Evolutionary conservation across 31 red algal species (phyloP).

Genomic region (Asparagopsis taxiformis): DNA sequence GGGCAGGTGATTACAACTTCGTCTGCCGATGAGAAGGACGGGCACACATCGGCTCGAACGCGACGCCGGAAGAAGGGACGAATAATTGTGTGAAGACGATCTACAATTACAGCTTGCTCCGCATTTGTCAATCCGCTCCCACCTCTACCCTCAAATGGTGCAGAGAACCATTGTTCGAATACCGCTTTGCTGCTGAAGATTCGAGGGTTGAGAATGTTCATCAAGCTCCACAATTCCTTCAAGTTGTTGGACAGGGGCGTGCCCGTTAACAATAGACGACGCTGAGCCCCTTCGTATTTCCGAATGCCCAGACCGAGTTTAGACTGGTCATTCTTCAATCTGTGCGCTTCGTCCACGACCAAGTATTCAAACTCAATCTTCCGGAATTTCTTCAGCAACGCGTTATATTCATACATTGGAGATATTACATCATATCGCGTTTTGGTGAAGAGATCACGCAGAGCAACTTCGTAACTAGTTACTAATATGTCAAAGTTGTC

Average conservation of each 20-base stretch:
- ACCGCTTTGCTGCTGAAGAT: constrained; percentile 68
- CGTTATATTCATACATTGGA: not conserved
- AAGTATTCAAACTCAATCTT: constrained; percentile 68
- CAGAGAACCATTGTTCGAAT: constrained; percentile 63
- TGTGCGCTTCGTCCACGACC: constrained; percentile 79
- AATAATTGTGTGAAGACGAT: constrained; percentile 56
- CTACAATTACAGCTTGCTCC: constrained; percentile 61
- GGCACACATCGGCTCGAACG: constrained; percentile 55
- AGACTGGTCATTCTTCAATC: constrained; percentile 64
- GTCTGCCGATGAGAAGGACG: constrained; percentile 32
- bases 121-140: constrained; percentile 20
- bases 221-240: constrained; percentile 70
- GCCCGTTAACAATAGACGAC: constrained; percentile 78
- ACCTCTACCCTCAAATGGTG: constrained; percentile 19
- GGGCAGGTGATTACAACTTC: constrained; percentile 59
- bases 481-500: constrained; percentile 73
- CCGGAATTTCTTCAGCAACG: constrained; percentile 23
- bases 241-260: constrained; percentile 82
- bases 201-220: constrained; percentile 65
- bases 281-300: constrained; percentile 30
- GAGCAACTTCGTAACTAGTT: constrained; percentile 73
- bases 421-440: constrained; percentile 13
- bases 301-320: constrained; percentile 48
- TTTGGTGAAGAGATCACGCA: constrained; percentile 47
- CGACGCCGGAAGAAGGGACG: constrained; percentile 64